Percentiles rank a stretch among this genome's conserved stretches.
Evolutionary conservation across 2,329 filamentous ascomycete species (phyloP).

Genomic region (Colletotrichum magnum): DNA sequence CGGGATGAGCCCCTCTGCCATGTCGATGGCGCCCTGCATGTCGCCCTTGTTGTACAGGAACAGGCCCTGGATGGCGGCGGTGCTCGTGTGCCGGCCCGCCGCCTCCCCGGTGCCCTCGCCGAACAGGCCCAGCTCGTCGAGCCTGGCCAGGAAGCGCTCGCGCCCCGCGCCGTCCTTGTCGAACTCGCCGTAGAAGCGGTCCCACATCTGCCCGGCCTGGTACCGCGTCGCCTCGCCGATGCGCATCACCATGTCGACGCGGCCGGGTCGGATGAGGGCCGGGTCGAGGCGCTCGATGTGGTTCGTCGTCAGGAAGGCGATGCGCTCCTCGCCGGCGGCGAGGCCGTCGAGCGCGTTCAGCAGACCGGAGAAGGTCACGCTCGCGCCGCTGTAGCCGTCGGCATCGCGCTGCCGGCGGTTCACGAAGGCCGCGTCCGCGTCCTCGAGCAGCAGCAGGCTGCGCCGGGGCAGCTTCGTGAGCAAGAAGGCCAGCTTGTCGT

Average conservation of each 20-base stretch:
- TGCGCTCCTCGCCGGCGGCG: constrained; percentile 93
- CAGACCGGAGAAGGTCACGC: constrained; percentile 93
- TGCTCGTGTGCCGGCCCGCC: constrained; percentile 76
- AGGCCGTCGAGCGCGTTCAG: constrained; percentile 90
- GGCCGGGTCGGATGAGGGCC: constrained; percentile 89
- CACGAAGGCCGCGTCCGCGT: constrained; percentile 91
- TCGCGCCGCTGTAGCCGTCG: constrained; percentile 89
- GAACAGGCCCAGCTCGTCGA: constrained; percentile 80
- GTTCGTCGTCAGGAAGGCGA: constrained; percentile 95
- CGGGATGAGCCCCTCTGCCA: constrained; percentile 78
- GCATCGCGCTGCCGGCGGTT: constrained; percentile 83
- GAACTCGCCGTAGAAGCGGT: constrained; percentile 91
- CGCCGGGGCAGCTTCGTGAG: constrained; percentile 87
- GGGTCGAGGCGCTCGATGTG: constrained; percentile 91
- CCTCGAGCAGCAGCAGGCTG: constrained; percentile 87
- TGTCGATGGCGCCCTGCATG: constrained; percentile 86
- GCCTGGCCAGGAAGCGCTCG: constrained; percentile 77
- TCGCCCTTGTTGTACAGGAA: constrained; percentile 97
- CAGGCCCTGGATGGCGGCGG: constrained; percentile 91
- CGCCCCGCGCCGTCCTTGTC: constrained; percentile 75
- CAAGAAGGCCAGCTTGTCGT: constrained; percentile 88
- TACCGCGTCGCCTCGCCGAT: constrained; percentile 89
- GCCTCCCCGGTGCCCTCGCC: constrained; percentile 66
- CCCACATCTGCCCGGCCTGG: constrained; percentile 91
- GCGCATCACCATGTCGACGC: constrained; percentile 93